Evolutionary conservation across 1,284 basidiomycete species (phyloP).

Genomic region (Cutaneotrichosporon sp.): DNA sequence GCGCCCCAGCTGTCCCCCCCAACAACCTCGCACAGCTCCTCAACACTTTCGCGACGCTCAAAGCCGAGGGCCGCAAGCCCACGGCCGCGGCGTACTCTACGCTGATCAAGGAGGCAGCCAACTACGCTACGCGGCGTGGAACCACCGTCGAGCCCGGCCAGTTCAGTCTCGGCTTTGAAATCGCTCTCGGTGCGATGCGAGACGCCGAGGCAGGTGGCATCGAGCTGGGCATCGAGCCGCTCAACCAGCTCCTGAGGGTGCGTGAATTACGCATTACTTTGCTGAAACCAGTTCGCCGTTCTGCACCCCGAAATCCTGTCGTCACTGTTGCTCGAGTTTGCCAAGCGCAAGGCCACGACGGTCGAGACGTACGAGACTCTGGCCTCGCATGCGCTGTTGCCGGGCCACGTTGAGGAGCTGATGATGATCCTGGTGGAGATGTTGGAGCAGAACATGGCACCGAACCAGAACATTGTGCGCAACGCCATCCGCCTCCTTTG

Average conservation of each 20-base stretch:
- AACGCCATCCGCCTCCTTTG: slow-evolving; percentile 34
- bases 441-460: slow-evolving; percentile 29
- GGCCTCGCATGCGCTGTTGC: slow-evolving; percentile 21
- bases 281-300: slow-evolving; percentile 23
- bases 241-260: slow-evolving; percentile 39
- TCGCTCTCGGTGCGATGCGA: slow-evolving; percentile 38
- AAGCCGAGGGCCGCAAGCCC: slow-evolving; percentile 29
- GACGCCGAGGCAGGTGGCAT: slow-evolving; percentile 41
- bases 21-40: slow-evolving; percentile 29
- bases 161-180: slow-evolving; percentile 35
- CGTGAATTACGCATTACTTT: slow-evolving; percentile 10
- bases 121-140: slow-evolving; percentile 25
- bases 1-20: slow-evolving; percentile 1
- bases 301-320: slow-evolving; percentile 38
- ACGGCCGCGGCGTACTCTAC: slow-evolving; percentile 36
- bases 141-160: slow-evolving; percentile 23
- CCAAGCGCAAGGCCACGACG: slow-evolving; percentile 4
- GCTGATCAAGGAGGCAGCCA: slow-evolving; percentile 36
- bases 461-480: slow-evolving; percentile 19
- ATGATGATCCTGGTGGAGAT: slow-evolving; percentile 39
- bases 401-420: slow-evolving; percentile 33
- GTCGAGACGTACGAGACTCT: slow-evolving; percentile 30
- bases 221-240: slow-evolving; percentile 34
- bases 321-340: slow-evolving; percentile 31
- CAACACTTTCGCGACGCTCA: slow-evolving; percentile 27